Conservation (phyloP, 441 rosid genomes). For the Geranium incanum region DNA sequence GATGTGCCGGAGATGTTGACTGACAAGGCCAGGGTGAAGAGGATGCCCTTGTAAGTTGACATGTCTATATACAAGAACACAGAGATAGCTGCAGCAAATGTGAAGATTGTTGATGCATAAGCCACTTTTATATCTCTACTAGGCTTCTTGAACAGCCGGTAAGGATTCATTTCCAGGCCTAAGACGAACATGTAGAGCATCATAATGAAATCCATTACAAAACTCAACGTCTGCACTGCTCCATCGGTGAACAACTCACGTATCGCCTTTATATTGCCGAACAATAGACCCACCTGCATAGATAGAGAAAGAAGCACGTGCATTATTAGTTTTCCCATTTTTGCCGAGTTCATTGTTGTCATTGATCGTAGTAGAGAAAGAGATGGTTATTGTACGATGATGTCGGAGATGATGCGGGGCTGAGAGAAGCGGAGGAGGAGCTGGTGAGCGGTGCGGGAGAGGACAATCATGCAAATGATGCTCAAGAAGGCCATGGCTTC, state of each 20-base stretch:
- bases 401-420: constrained; percentile 75
- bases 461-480: constrained; percentile 24
- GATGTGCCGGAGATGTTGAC: constrained; percentile 57
- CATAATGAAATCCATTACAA: constrained; percentile 66
- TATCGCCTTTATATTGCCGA: constrained; percentile 45
- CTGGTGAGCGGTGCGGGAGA: constrained; percentile 58
- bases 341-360: too few relatives aligned
- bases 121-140: constrained; percentile 65
- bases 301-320: not conserved
- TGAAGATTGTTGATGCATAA: constrained; percentile 60
- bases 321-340: too few relatives aligned
- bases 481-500: constrained; percentile 19
- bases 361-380: too few relatives aligned
- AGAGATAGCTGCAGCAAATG: constrained; percentile 41
- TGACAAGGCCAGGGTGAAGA: constrained; percentile 51
- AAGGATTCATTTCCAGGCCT: constrained; percentile 87
- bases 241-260: constrained; percentile 32
- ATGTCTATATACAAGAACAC: constrained; percentile 49
- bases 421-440: constrained; percentile 59
- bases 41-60: constrained; percentile 23
- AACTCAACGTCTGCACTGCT: constrained; percentile 40
- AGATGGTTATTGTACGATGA: constrained; percentile 40
- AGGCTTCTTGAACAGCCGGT: constrained; percentile 51
- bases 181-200: constrained; percentile 74
- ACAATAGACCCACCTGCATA: constrained; percentile 57